Conservation (phyloP, 2,329 filamentous ascomycete species). For the Verticillium nonalfalfae region DNA sequence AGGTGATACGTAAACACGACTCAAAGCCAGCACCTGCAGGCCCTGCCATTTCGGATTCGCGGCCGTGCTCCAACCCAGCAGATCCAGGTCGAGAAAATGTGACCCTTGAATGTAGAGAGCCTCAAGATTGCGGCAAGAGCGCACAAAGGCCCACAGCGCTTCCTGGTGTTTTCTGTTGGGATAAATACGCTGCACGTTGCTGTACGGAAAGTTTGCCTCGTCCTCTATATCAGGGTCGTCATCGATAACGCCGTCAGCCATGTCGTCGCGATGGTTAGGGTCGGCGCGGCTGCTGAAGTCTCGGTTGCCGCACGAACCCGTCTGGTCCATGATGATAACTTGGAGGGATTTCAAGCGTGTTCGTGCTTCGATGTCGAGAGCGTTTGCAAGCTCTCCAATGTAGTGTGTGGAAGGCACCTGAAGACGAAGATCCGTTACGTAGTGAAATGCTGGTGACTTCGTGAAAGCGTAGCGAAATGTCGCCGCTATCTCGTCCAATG, state of each 20-base stretch:
- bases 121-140: slow-evolving; percentile 2
- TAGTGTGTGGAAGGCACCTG: slow-evolving; percentile 3
- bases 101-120: slow-evolving; percentile 2
- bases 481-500: neutral
- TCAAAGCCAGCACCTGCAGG: neutral
- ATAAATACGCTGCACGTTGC: slow-evolving; percentile 4
- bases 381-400: neutral
- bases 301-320: slow-evolving; percentile 2
- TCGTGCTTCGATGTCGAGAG: neutral
- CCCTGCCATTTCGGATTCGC: neutral
- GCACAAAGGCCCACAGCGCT: slow-evolving; percentile 1
- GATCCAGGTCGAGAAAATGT: slow-evolving; percentile 3
- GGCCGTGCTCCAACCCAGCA: neutral
- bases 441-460: neutral
- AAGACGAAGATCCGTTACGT: slow-evolving; percentile 3
- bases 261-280: neutral
- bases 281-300: neutral
- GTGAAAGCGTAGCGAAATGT: neutral
- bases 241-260: neutral
- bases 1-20: neutral
- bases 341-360: slow-evolving; percentile 1
- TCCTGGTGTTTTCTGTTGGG: slow-evolving; percentile 4
- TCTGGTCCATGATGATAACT: slow-evolving; percentile 2
- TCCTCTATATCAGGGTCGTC: neutral
- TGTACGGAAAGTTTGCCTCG: neutral